Evolutionary conservation across 1,284 basidiomycete genomes (phyloP), one percentile per base, ranked within the genome.

Genomic region (Pascua sp.): DNA sequence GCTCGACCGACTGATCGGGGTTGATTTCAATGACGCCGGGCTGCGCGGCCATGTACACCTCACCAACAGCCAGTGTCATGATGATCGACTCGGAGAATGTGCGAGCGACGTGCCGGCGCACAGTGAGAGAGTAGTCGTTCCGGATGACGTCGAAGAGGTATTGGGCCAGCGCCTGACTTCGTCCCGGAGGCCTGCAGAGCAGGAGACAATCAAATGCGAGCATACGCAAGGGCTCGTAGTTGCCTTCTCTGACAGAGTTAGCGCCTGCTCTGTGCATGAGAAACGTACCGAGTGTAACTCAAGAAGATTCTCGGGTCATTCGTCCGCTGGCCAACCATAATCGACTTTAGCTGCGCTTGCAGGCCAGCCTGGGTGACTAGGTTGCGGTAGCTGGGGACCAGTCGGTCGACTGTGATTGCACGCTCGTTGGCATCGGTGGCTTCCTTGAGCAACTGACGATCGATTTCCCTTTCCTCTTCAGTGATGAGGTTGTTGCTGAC

Each of bases 381-480:
- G 69, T 98, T 98, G 70, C 97, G 92, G 59, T 86, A 88, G 5
- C 94, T 96, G 4, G 96, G 91, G 55, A 98, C 94, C 15, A 98
- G 81, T 56, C 92, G 83, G 75, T 99, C 96, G 84, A 98, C 91
- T 63, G 87, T 91, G 60, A 92, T 87, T 73, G 94, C 93, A 40
- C 95, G 83, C 70, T 95, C 91, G 42, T 98, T 85, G 70, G 91
- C 90, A 15, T 85, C 82, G 24, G 86, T 73, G 0, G 89, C 89
- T 61, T 87, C 84, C 61, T 86, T 84, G 54, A 91, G 74, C 32
- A 91, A 79, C 49, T 82, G 53, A 15, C 61, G 53, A 49, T 71
- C 69, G 8, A 51, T 41, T 46, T 64, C 63, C 36, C 59, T 46
- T 47, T 68, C 65, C 13, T 52, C 39, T 15, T 62, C 61, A 7